Base-by-base conservation (phyloP, 371 early-diverging fungal genomes). In the Nematocida displodere region DNA sequence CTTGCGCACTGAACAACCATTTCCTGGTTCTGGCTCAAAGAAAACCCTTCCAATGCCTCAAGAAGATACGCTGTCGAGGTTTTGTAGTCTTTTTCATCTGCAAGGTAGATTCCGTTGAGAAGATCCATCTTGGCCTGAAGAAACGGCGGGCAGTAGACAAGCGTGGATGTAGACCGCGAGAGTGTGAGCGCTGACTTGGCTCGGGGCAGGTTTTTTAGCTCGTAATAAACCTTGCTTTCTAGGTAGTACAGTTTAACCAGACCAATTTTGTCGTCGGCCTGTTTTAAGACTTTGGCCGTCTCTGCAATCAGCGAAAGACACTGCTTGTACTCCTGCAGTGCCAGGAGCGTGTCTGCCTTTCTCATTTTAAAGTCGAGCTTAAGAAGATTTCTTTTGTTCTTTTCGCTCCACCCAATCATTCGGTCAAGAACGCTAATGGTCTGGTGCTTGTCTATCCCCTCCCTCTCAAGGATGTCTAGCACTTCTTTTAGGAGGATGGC, bases 41-140 rank as follows among this genome's bases (percentile, higher is more conserved):
- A 37, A 75, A 83, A 85, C 11, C 82, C 80, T 20, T 96, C 97
- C 79, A 94, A 86, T 1, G 95, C 91, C 81, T 96, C 97, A 79
- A 91, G 92, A 84, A 96, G 93, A 87, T 95, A 95, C 33, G 95
- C 93, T 80, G 82, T 83, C 78, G 91, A 95, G 1, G 95, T 95
- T 85, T 93, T 92, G 84, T 92, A 96, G 80, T 96, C 95, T 85
- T 92, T 92, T 71, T 95, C 95, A 80, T 95, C 95, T 47, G 94
- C 90, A 78, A 94, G 93, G 75, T 95, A 86, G 40, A 93, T 89
- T 68, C 96, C 96, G 2, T 92, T 91, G 81, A 94, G 93, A 88
- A 95, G 87, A 83, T 96, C 97, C 49, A 96, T 86, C 42, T 88
- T 86, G 13, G 95, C 96, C 83, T 96, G 97, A 81, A 95, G 86